Base-by-base conservation (phyloP, 805 yeast genomes). In the Nakazawaea peltata region DNA sequence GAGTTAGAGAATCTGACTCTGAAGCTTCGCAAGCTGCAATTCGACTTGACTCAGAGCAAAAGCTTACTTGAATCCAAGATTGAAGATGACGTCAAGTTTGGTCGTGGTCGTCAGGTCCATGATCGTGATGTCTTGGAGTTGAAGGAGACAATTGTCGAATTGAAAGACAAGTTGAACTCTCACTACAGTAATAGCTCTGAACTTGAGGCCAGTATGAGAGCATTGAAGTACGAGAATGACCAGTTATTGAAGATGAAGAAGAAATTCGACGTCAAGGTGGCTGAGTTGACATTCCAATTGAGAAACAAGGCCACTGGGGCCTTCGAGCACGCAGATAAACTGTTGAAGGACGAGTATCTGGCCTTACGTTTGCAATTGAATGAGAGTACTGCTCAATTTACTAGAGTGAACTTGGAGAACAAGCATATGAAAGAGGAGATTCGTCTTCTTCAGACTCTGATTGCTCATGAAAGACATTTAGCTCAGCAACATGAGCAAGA, bases 391-490 rank as follows among this genome's bases (percentile, higher is more conserved):
- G 38, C 42, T 5, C 18, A 24, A 14, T 14, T 14, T 4, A 34
- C 44, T 3, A 34, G 28, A 13, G n/a, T 28, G 10, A 15, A 8
- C 14, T 24, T 33, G 25, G 41, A 42, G 23, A 40, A 46, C 19
- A 39, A 43, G 22, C 37, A 43, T 40, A 51, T 79, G 29, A 57
- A 63, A 17, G 75, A 80, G 30, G 85, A 80, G 40, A 48, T 79
- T 34, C 65, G 68, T 22, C 57, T 80, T 45, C 54, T 82, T 11
- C 81, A 78, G 44, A 70, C 78, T 2, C 66, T 83, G 45, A 51
- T 77, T n/a, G 78, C 81, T 2, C 65, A 79, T n/a, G 79, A 76
- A 33, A 65, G 77, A 5, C 71, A 72, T 42, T 81, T 75, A 36
- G 71, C 67, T 40, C 75, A 71, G 47, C 71, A 58, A 33, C 48